phyloP scores from a whole-genome alignment of 176 grass and related monocot species.

The Eleusine coracana region DNA sequence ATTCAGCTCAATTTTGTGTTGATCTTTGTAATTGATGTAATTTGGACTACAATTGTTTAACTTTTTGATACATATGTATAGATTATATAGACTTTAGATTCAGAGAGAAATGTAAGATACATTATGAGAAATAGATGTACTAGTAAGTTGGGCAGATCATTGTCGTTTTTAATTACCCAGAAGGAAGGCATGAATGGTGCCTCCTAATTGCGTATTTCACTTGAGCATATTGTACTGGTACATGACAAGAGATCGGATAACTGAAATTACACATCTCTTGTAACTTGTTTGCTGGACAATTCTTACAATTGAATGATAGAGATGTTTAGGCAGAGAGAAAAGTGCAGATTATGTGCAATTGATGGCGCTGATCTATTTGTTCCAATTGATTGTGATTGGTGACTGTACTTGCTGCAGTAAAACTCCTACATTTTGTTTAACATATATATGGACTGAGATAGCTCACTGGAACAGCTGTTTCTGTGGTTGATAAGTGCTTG shows the following conservation, averaged over 20 bases:
- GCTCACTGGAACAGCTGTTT: not conserved
- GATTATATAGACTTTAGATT: not conserved
- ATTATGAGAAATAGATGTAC: not conserved
- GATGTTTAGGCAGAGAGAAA: no score
- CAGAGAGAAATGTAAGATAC: not conserved
- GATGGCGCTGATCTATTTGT: not conserved
- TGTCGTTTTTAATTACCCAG: no score
- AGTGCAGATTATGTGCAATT: no score
- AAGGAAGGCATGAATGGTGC: no score
- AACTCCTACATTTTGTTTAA: not conserved
- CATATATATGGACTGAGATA: not conserved
- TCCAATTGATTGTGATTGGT: not conserved
- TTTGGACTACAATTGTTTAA: no score
- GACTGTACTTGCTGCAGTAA: not conserved
- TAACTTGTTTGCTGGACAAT: no score
- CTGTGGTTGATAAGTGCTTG: not conserved
- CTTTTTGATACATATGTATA: not conserved
- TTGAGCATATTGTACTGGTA: no score
- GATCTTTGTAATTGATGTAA: not conserved
- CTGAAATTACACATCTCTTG: no score
- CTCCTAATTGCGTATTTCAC: no score
- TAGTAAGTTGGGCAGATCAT: no score
- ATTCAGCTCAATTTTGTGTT: not conserved
- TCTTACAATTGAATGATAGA: no score
- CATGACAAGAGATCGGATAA: no score